Base-by-base conservation (phyloP, 2,329 filamentous ascomycete species). In the Paraphoma sp. region DNA sequence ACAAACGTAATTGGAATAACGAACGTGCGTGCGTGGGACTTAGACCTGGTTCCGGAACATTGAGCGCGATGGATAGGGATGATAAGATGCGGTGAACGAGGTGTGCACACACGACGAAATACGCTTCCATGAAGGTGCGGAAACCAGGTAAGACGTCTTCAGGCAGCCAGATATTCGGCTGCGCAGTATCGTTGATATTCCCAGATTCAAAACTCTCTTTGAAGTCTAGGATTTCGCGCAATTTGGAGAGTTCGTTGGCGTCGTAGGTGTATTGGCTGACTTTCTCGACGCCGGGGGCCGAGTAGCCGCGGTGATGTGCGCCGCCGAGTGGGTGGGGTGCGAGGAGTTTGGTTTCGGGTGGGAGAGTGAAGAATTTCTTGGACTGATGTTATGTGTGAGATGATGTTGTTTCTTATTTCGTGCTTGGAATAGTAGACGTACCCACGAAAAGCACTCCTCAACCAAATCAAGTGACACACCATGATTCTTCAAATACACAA, bases 401-500 rank as follows among this genome's bases (percentile, higher is more conserved):
- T 12, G 14, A 29, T 1, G 11, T 17, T 44, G 5, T 3, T 17
- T 5, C n/a, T 11, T 6, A 18, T 11, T 44, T 44, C 11, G 16
- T 6, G 33, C 40, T 50, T 1, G 9, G 30, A 12, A 48, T 17
- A 29, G 12, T n/a, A 29, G 18, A 54, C 64, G 16, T 53, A 72
- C 71, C 71, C 68, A 73, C 10, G 54, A 49, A 48, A 75, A 75
- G 30, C 61, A 65, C 41, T 71, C 54, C 10, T 70, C 63, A 1
- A 79, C 64, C 31, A 61, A 55, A 29, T 72, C 63, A 36, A 65
- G 63, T 3, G 62, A 51, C 0, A 81, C 59, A 1, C 75, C 76
- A 52, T 80, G 76, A 44, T 78, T 77, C 49, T 64, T 70, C 29
- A 81, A 64, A 54, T 79, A 79, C 38, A 79, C 78, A 55, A 81